These are phyloP conservation scores for Suillus subluteus DNA, from an alignment of 768 basidiomycete genomes.

Conservation along the genomic window DNA sequence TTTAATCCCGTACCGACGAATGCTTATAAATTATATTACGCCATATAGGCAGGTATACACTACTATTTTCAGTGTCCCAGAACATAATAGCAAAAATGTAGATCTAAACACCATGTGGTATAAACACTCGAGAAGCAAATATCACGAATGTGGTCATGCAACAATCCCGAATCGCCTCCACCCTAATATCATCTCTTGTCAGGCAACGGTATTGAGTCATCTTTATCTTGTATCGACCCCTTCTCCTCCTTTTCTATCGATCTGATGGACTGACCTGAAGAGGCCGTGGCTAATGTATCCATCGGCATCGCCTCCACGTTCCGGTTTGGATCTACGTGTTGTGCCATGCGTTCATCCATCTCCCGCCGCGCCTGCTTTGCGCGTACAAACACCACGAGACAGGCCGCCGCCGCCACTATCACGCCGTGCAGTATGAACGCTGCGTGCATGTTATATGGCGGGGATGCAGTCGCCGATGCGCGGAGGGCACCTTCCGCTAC, in stretches of 20 bases:
- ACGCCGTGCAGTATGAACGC: slow-evolving; percentile 70
- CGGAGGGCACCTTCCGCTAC: slow-evolving; percentile 72
- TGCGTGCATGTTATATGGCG: slow-evolving; percentile 74
- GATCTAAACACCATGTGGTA: background rate
- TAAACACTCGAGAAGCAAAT: background rate
- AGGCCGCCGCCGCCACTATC: slow-evolving; percentile 44
- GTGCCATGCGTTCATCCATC: slow-evolving; percentile 58
- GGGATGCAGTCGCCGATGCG: slow-evolving; percentile 57
- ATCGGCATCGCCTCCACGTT: background rate
- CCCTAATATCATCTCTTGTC: background rate
- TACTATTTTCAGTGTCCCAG: background rate
- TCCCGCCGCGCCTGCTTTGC: slow-evolving; percentile 68
- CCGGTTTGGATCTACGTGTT: background rate
- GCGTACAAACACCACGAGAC: slow-evolving; percentile 51
- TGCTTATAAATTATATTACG: background rate
- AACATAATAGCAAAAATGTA: background rate
- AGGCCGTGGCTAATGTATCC: background rate
- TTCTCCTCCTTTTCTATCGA: slow-evolving; percentile 1
- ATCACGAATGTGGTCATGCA: background rate
- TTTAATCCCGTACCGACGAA: background rate
- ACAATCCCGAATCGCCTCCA: background rate
- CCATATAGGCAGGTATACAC: background rate
- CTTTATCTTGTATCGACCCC: slow-evolving; percentile 44
- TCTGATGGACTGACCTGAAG: background rate
- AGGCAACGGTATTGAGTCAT: background rate